Conservation (phyloP, 108 stramenopile genomes). For the Chaetoceros muelleri region DNA sequence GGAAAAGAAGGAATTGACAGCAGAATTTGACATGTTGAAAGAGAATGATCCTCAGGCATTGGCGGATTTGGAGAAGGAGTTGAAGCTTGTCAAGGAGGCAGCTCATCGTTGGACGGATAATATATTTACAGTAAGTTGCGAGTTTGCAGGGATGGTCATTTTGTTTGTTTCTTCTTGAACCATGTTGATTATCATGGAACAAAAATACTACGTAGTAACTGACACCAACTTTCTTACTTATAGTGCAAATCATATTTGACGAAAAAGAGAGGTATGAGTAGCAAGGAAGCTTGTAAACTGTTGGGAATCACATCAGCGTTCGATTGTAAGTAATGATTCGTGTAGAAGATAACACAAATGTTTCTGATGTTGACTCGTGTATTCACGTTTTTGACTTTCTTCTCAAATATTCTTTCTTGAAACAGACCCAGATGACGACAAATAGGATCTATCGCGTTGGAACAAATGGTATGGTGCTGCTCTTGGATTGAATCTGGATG, state of each 20-base stretch:
- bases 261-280: conserved; percentile 85
- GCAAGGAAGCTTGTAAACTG: conserved; percentile 62
- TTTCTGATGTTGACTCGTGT: too few species aligned
- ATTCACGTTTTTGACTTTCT: too few species aligned
- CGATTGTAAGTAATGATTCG: conserved; percentile 35
- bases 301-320: conserved; percentile 44
- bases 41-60: conserved; percentile 87
- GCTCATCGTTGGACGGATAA: conserved; percentile 94
- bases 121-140: conserved; percentile 61
- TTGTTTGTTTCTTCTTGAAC: not conserved
- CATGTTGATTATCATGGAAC: not conserved
- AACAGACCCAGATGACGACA: too few species aligned
- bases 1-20: conserved; percentile 16
- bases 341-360: not conserved
- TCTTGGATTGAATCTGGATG: too few species aligned
- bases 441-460: too few species aligned
- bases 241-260: conserved; percentile 53
- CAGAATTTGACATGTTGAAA: conserved; percentile 51
- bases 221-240: not conserved
- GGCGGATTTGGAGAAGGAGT: conserved; percentile 65
- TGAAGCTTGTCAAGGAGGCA: conserved; percentile 48
- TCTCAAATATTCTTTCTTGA: too few species aligned
- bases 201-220: not conserved
- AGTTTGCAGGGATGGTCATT: not conserved
- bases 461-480: too few species aligned